Conservation (phyloP, 2,329 filamentous ascomycete genomes). For the Ceratocystis ficicola region DNA sequence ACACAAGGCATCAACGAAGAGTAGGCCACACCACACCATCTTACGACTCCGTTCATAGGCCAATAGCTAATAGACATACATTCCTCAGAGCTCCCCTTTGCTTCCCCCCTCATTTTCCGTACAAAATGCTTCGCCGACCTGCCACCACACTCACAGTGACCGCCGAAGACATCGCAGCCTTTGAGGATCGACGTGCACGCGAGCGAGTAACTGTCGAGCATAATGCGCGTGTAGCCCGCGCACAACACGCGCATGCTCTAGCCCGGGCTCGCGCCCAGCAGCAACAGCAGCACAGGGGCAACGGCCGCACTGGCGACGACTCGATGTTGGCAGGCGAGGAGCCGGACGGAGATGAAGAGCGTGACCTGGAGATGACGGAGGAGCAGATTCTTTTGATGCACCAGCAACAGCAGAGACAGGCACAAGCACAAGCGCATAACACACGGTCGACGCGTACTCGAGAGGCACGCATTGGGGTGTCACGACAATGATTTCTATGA, state of each 20-base stretch:
- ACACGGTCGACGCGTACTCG: slow-evolving; percentile 14
- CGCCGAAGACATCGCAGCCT: slow-evolving; percentile 55
- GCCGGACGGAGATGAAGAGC: not conserved
- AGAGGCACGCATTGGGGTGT: slow-evolving; percentile 18
- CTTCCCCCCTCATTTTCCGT: too few relatives aligned
- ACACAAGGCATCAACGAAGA: too few relatives aligned
- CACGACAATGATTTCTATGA: not conserved
- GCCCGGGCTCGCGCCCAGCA: slow-evolving; percentile 23
- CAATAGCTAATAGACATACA: not conserved
- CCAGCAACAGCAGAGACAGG: slow-evolving; percentile 24
- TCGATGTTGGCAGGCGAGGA: slow-evolving; percentile 17
- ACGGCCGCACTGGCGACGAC: slow-evolving; percentile 1
- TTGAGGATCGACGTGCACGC: slow-evolving; percentile 49
- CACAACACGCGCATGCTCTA: slow-evolving; percentile 11
- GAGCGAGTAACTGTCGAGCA: slow-evolving; percentile 31
- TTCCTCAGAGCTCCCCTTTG: not conserved
- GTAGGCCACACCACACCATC: not conserved
- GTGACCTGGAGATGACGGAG: slow-evolving; percentile 20
- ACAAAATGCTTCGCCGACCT: slow-evolving; percentile 52
- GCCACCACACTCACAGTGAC: slow-evolving; percentile 58
- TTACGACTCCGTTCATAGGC: too few relatives aligned
- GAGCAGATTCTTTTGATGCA: slow-evolving; percentile 19
- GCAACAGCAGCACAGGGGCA: slow-evolving; percentile 17
- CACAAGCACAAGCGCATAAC: slow-evolving; percentile 24
- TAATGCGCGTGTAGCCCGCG: slow-evolving; percentile 17